These are phyloP conservation scores for Aspergillus novoparasiticus DNA, from an alignment of 2,329 filamentous ascomycete species.

Conservation along the genomic window DNA sequence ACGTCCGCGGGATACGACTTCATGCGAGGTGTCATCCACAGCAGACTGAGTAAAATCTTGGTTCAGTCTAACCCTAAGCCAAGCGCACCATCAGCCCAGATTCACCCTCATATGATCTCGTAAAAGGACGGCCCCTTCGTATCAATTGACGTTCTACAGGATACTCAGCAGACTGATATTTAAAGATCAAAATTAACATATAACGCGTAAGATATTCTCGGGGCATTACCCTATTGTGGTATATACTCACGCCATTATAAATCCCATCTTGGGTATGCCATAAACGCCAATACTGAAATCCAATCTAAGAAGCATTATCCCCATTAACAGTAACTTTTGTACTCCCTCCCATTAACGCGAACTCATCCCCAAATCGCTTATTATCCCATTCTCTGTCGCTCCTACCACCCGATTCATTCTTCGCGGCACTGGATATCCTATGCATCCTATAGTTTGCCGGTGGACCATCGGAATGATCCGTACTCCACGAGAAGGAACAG, in stretches of 20 bases:
- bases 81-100: background rate
- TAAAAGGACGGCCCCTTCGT: background rate
- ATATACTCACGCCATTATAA: background rate
- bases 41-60: background rate
- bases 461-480: background rate
- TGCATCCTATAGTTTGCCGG: slow-evolving; percentile 1
- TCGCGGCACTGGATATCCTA: background rate
- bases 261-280: background rate
- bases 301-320: background rate
- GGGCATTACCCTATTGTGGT: background rate
- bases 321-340: background rate
- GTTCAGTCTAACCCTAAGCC: background rate
- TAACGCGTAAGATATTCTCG: background rate
- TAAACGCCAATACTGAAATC: background rate
- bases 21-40: background rate
- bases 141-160: too few species aligned
- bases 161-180: too few species aligned
- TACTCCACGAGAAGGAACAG: background rate
- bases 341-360: background rate
- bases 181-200: background rate
- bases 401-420: background rate
- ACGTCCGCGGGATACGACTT: background rate
- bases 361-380: background rate
- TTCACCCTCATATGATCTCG: background rate
- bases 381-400: background rate